Evolutionary conservation across 345 rosid species (phyloP), one percentile per base, ranked within the genome.

Genomic region (Eucalyptus dawsonii): DNA sequence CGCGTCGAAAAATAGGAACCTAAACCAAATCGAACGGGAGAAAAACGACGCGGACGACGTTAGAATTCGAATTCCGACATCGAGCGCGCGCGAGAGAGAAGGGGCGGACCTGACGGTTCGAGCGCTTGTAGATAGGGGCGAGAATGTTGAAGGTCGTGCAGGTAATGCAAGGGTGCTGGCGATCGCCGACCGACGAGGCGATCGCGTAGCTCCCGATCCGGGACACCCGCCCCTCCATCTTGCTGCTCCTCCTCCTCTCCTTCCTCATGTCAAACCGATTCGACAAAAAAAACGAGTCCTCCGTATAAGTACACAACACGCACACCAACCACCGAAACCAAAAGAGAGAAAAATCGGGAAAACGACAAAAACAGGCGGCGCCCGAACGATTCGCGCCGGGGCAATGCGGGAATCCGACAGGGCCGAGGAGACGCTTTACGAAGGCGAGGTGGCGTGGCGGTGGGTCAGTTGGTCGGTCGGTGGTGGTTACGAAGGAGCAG

Each of bases 151-250:
- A 96, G 88, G 99, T 96, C 85, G 99, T 96, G 89, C 97, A 96
- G 11, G 97, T 94, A 86, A 96, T 95, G 92, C 96, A 95, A 19
- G 98, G 98, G 44, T 94, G 97, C 56, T 94, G 95, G 50, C 92
- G 95, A 65, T 95, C 97, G 85, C 91, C 94, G 86, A 95, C 92
- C 47, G 98, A 95, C 14, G 99, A 96, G 2, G 99, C 92, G 87
- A 97, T 97, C 29, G 99, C 98, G 88, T 95, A 97, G 91, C 96
- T 96, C 86, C 99, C 99, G 50, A 96, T 97, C 88, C 94, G 95
- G 2, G 97, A 94, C 40, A 95, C 88, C 91, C 94, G 95, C 89
- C 94, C 94, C 85, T 65, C 72, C 89, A 9, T 86, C 88, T 45
- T 40, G 54, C 58, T 40, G 24, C 58, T 53, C 24, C 56, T 47